Base-by-base conservation (phyloP, 2,329 filamentous ascomycete species). In the Arthroderma uncinatum region DNA sequence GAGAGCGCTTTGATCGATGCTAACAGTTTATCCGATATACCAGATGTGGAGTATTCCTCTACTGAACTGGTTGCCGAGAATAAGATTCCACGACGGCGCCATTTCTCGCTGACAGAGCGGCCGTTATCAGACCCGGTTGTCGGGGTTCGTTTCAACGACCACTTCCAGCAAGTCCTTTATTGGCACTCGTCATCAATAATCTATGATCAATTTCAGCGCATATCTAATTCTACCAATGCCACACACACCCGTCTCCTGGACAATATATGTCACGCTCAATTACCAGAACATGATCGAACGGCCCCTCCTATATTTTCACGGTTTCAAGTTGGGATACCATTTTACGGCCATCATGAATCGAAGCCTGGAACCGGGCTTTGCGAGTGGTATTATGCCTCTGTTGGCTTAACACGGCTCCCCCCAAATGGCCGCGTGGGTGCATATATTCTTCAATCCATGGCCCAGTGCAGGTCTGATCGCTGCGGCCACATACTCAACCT, bases 401-500 rank as follows among this genome's bases (percentile, higher is more conserved):
- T 50, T 3, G 44, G 44, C 9, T 50, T 50, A 5, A 50, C 44
- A 6, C 44, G 44, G 25, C 14, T 50, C n/a, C 44, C 44, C n/a
- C 25, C 44, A 5, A 50, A 50, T 30, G 44, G 44, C 12, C 23
- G 28, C 7, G 44, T 50, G 8, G 44, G 44, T 19, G 44, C 44
- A 30, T 74, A 69, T 57, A 58, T 75, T 4, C 55, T 74, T 42
- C 69, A 62, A 37, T 71, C 71, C 3, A 65, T 70, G 58, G 63
- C 68, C 2, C 55, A 55, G 16, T 70, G 67, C 50, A 62, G 58
- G 16, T 56, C 64, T 33, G 44, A 39, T 9, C 62, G 62, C 44
- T 75, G 73, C 57, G 58, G 57, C 5, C 73, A 75, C 60, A 44
- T 58, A 2, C 39, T 67, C 47, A 71, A 73, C 42, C 67, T 72